These are phyloP conservation scores for Entonaema liquescens DNA, from an alignment of 495 filamentous ascomycete genomes.

Conservation along the genomic window DNA sequence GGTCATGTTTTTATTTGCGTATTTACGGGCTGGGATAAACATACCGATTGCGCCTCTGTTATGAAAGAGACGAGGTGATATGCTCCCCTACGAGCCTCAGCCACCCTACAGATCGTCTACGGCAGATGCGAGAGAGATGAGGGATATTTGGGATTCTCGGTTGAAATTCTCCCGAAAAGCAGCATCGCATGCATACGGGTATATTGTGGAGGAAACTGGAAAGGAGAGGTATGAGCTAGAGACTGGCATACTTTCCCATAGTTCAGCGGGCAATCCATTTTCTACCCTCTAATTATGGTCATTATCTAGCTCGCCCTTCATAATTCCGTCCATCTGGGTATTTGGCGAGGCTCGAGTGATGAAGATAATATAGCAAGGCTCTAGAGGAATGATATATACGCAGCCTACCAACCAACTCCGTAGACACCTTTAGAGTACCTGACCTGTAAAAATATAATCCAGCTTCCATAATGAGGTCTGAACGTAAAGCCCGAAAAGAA, in stretches of 20 bases:
- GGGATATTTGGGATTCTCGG: neutral
- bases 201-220: neutral
- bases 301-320: neutral
- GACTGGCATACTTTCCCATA: neutral
- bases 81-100: neutral
- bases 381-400: neutral
- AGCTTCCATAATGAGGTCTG: neutral
- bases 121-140: neutral
- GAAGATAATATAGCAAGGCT: neutral
- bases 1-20: slow-evolving; percentile 2
- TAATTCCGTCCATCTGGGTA: neutral
- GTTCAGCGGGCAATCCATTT: neutral
- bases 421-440: slow-evolving; percentile 13
- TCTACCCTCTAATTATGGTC: neutral
- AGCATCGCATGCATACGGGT: neutral
- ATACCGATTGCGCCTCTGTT: neutral
- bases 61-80: neutral
- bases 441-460: neutral
- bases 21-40: neutral
- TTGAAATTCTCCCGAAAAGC: neutral
- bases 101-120: neutral
- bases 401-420: slow-evolving; percentile 27
- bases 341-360: neutral
- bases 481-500: slow-evolving; percentile 3
- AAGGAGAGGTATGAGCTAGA: neutral